These are phyloP conservation scores for Rhexocercosporidium sp. DNA, from an alignment of 2,329 filamentous ascomycete species.

Conservation along the genomic window DNA sequence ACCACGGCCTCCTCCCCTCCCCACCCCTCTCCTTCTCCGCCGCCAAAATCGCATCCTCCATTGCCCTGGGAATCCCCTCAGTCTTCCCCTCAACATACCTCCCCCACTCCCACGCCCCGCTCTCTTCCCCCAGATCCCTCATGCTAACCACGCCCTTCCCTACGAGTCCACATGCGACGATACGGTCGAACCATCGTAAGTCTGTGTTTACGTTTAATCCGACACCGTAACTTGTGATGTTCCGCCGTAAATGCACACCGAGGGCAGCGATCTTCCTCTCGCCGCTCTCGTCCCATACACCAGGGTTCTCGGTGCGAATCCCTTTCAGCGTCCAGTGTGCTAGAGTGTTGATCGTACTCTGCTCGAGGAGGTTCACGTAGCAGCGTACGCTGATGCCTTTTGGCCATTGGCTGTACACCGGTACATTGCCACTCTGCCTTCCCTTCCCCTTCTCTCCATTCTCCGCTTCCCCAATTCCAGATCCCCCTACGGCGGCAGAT, in stretches of 20 bases:
- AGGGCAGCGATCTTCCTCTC: constrained; percentile 84
- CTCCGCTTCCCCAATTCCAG: neutral
- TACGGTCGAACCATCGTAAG: constrained; percentile 68
- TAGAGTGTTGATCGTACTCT: constrained; percentile 72
- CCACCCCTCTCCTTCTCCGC: neutral
- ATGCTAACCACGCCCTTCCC: constrained; percentile 83
- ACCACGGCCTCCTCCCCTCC: constrained; percentile 12
- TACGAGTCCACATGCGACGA: constrained; percentile 87
- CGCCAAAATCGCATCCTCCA: neutral
- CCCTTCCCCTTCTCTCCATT: neutral
- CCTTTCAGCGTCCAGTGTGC: constrained; percentile 63
- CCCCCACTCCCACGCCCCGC: constrained; percentile 10
- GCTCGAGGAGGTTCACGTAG: constrained; percentile 81
- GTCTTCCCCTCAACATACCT: neutral
- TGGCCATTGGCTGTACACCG: constrained; percentile 12
- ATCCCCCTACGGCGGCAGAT: too few relatives aligned
- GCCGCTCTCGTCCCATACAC: constrained; percentile 34
- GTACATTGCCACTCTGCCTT: neutral
- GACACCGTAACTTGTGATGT: constrained; percentile 84
- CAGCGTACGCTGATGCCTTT: constrained; percentile 66
- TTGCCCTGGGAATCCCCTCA: neutral
- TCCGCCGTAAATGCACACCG: constrained; percentile 86
- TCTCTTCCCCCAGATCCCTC: constrained; percentile 46
- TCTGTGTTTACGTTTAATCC: constrained; percentile 78
- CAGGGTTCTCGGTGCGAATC: constrained; percentile 69